These are phyloP conservation scores for Cystofilobasidium ferigula DNA, from an alignment of 768 basidiomycete genomes.

Conservation along the genomic window DNA sequence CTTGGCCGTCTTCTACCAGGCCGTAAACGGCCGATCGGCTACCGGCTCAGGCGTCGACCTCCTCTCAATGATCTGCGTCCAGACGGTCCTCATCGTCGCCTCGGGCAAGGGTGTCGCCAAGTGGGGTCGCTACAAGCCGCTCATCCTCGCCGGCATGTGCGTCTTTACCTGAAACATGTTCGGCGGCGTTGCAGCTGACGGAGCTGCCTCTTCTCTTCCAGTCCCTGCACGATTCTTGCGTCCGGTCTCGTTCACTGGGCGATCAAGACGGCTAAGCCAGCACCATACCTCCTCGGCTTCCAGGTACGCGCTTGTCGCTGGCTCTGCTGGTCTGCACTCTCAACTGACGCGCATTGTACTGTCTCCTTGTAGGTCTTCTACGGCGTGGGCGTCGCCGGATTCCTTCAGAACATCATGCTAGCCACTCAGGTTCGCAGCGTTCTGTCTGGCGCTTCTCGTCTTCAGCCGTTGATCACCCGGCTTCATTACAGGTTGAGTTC, in stretches of 20 bases:
- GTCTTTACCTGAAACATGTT: neutral
- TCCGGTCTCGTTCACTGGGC: conserved; percentile 29
- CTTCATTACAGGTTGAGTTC: conserved; percentile 27
- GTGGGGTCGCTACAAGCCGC: conserved; percentile 18
- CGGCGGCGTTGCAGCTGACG: neutral
- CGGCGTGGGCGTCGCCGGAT: conserved; percentile 29
- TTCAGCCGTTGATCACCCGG: conserved; percentile 15
- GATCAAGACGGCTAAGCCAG: conserved; percentile 19
- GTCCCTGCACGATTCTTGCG: conserved; percentile 14
- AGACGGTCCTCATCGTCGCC: conserved; percentile 19
- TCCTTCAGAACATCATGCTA: conserved; percentile 28
- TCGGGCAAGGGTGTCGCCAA: conserved; percentile 13
- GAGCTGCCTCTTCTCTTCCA: conserved; percentile 3
- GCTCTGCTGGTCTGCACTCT: no score
- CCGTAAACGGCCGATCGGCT: conserved; percentile 16
- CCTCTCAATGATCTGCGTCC: conserved; percentile 19
- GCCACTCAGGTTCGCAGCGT: conserved; percentile 2
- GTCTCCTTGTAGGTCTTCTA: no score
- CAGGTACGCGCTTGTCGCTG: no score
- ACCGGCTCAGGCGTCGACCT: conserved; percentile 22
- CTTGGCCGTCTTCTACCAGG: conserved; percentile 20
- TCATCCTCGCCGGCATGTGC: conserved; percentile 11
- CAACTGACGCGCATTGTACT: no score
- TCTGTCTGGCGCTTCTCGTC: no score
- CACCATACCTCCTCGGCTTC: conserved; percentile 28